Percentiles rank a stretch among this genome's conserved stretches.
Evolutionary conservation across 2,329 filamentous ascomycete genomes (phyloP).

Genomic region (Pseudopithomyces chartarum): DNA sequence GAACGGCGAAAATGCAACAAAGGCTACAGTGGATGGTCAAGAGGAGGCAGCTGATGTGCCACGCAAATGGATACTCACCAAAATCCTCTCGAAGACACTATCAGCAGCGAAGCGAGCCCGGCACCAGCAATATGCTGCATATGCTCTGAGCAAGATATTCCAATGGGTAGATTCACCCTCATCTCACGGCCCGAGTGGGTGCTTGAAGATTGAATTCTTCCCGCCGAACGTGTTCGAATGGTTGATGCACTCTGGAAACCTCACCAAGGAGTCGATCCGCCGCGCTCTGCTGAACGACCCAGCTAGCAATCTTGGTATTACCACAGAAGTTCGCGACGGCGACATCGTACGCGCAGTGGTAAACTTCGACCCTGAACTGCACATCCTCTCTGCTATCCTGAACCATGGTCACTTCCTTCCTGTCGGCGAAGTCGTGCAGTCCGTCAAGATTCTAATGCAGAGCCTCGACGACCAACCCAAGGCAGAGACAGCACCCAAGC

Average conservation of each 20-base stretch:
- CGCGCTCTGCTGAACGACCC: slow-evolving; percentile 42
- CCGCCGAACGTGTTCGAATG: slow-evolving; percentile 62
- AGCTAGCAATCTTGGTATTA: slow-evolving; percentile 48
- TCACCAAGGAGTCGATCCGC: slow-evolving; percentile 52
- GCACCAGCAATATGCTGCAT: slow-evolving; percentile 69
- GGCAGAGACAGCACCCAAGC: slow-evolving; percentile 45
- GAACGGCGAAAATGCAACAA: slow-evolving; percentile 16
- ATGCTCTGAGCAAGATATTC: slow-evolving; percentile 57
- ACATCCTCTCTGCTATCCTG: slow-evolving; percentile 69
- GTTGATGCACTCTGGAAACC: slow-evolving; percentile 61
- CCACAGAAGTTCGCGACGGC: slow-evolving; percentile 59
- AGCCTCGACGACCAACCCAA: slow-evolving; percentile 62
- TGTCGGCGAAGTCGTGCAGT: slow-evolving; percentile 68
- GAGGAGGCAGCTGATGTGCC: slow-evolving; percentile 25
- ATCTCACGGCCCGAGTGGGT: slow-evolving; percentile 15
- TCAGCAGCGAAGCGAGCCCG: slow-evolving; percentile 56
- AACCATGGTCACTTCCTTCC: slow-evolving; percentile 66
- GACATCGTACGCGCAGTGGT: slow-evolving; percentile 67
- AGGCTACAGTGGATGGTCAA: slow-evolving; percentile 23
- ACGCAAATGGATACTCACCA: slow-evolving; percentile 55
- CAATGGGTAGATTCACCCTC: slow-evolving; percentile 24
- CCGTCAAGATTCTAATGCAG: slow-evolving; percentile 69
- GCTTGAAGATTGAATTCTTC: slow-evolving; percentile 51
- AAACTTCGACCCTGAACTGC: slow-evolving; percentile 70
- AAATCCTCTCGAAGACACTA: slow-evolving; percentile 33